phyloP scores from a whole-genome alignment of 2,329 filamentous ascomycete species.

The Lasiodiplodia theobromae region DNA sequence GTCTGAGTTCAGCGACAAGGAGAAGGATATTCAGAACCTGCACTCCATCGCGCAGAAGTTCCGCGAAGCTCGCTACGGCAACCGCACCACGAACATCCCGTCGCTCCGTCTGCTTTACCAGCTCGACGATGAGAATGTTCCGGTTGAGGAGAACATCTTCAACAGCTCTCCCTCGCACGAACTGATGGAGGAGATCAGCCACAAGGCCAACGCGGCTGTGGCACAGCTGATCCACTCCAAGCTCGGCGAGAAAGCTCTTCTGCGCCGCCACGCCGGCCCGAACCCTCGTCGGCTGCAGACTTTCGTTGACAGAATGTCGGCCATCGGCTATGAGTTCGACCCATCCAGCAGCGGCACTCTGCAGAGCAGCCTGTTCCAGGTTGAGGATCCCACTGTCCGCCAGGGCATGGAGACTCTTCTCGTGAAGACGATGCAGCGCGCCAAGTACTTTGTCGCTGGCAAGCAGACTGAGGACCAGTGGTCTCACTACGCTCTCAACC shows the following conservation, averaged over 20 bases:
- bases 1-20: slow-evolving; percentile 68
- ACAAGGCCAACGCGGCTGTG: slow-evolving; percentile 90
- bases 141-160: slow-evolving; percentile 95
- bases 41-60: slow-evolving; percentile 87
- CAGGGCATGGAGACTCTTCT: slow-evolving; percentile 98
- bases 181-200: slow-evolving; percentile 91
- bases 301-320: slow-evolving; percentile 91
- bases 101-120: slow-evolving; percentile 90
- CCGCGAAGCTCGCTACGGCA: slow-evolving; percentile 83
- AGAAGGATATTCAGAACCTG: slow-evolving; percentile 81
- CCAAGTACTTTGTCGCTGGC: slow-evolving; percentile 90
- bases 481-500: slow-evolving; percentile 89
- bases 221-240: slow-evolving; percentile 81
- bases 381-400: slow-evolving; percentile 85
- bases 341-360: slow-evolving; percentile 86
- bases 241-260: slow-evolving; percentile 88
- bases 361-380: slow-evolving; percentile 93
- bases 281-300: slow-evolving; percentile 88
- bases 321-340: slow-evolving; percentile 89
- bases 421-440: slow-evolving; percentile 93
- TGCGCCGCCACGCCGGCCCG: slow-evolving; percentile 84
- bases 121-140: slow-evolving; percentile 96
- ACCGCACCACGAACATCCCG: slow-evolving; percentile 79
- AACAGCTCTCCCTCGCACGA: slow-evolving; percentile 88
- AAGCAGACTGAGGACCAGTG: slow-evolving; percentile 80